These are phyloP conservation scores for Fusarium guadeloupense DNA, from an alignment of 2,329 filamentous ascomycete species.

Conservation along the genomic window DNA sequence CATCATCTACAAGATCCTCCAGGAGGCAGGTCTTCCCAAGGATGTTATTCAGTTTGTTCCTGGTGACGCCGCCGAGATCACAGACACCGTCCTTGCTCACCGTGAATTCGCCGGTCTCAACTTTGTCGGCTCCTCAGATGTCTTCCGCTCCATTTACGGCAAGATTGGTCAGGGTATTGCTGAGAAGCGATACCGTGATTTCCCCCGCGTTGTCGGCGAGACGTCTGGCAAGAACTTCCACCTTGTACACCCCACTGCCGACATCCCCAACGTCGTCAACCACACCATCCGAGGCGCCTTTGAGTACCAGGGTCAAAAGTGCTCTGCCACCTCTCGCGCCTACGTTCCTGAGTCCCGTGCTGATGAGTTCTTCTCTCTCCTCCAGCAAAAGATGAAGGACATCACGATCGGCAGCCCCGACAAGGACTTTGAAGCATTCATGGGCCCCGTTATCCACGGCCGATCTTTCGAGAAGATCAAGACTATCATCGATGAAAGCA, in stretches of 20 bases:
- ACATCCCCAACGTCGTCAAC: constrained; percentile 80
- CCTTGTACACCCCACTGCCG: constrained; percentile 78
- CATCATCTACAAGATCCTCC: constrained; percentile 87
- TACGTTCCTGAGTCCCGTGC: constrained; percentile 83
- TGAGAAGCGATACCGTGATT: constrained; percentile 81
- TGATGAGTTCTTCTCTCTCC: constrained; percentile 71
- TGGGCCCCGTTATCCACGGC: constrained; percentile 86
- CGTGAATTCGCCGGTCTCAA: constrained; percentile 88
- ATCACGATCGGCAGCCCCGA: constrained; percentile 75
- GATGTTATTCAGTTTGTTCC: constrained; percentile 94
- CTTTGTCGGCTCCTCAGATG: constrained; percentile 90
- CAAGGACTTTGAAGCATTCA: constrained; percentile 76
- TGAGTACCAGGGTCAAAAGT: constrained; percentile 92
- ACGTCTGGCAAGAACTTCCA: constrained; percentile 96
- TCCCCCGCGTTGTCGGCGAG: constrained; percentile 89
- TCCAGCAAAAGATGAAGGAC: constrained; percentile 72
- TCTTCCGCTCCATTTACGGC: constrained; percentile 89
- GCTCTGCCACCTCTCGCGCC: constrained; percentile 81
- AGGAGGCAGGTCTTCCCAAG: constrained; percentile 87
- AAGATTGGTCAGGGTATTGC: constrained; percentile 84
- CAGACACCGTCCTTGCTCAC: constrained; percentile 78
- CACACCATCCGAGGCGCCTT: constrained; percentile 88
- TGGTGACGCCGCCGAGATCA: constrained; percentile 85
- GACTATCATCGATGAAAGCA: constrained; percentile 80
- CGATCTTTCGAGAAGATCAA: constrained; percentile 82